Conservation (phyloP, 2,329 filamentous ascomycete species). For the Sporothrix euskadiensis region DNA sequence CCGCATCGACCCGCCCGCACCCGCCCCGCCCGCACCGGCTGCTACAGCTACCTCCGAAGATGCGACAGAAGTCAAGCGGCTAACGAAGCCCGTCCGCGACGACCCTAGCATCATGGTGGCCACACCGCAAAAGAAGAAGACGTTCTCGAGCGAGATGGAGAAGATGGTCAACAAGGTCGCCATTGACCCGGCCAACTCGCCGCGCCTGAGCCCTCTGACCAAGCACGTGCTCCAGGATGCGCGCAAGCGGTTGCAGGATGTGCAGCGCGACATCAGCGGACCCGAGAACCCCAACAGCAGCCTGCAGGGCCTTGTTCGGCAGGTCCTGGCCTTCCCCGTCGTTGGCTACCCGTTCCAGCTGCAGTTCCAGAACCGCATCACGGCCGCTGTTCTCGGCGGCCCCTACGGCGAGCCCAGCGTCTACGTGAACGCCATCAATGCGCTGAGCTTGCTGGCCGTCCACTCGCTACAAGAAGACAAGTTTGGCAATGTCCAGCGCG, state of each 20-base stretch:
- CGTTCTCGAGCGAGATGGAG: constrained; percentile 48
- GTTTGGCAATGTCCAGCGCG: constrained; percentile 81
- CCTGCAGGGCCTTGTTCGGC: constrained; percentile 50
- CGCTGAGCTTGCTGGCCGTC: constrained; percentile 68
- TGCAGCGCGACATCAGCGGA: constrained; percentile 57
- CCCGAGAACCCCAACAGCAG: constrained; percentile 52
- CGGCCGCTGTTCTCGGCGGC: constrained; percentile 68
- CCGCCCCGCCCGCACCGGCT: constrained; percentile 37
- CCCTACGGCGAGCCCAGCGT: constrained; percentile 70
- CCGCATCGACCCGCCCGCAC: constrained; percentile 58
- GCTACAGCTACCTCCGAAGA: constrained; percentile 28
- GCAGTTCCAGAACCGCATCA: constrained; percentile 65
- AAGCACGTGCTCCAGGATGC: constrained; percentile 52
- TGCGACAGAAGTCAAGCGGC: constrained; percentile 39
- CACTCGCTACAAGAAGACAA: constrained; percentile 76
- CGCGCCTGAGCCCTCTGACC: constrained; percentile 53
- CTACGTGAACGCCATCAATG: constrained; percentile 70
- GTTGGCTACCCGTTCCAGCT: constrained; percentile 70
- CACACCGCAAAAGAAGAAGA: constrained; percentile 40
- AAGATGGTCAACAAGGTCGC: constrained; percentile 48
- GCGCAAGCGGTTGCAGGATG: constrained; percentile 51
- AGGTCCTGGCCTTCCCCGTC: constrained; percentile 49
- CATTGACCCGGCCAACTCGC: constrained; percentile 51
- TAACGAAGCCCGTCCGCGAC: constrained; percentile 46
- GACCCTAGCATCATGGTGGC: constrained; percentile 49